A percentile compares a stretch with the other conserved stretches of the same genome.
Evolutionary conservation across 2,329 filamentous ascomycete species (phyloP).

Genomic region (Ophiosphaerella narmari): DNA sequence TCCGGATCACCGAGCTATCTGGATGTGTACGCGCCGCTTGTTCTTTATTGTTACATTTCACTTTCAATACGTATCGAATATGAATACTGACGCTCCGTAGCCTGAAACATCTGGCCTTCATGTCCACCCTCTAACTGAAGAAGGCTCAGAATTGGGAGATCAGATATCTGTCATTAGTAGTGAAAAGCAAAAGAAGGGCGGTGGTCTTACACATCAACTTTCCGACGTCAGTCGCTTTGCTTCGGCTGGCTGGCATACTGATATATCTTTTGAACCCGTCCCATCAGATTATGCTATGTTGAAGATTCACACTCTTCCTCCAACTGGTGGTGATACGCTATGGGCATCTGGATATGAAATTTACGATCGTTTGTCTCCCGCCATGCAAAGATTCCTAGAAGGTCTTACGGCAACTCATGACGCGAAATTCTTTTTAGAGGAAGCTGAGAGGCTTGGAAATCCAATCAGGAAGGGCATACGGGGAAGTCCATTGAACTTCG

Average conservation of each 20-base stretch:
- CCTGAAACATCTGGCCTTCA: conserved; percentile 34
- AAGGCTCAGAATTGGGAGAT: conserved; percentile 48
- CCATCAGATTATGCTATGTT: conserved; percentile 49
- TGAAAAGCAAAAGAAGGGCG: conserved; percentile 38
- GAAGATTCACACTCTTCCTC: conserved; percentile 38
- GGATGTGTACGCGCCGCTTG: conserved; percentile 54
- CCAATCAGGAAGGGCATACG: conserved; percentile 32
- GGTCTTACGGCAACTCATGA: conserved; percentile 53
- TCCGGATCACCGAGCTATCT: conserved; percentile 62
- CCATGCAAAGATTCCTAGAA: conserved; percentile 56
- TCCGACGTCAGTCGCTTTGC: conserved; percentile 47
- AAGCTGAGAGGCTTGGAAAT: conserved; percentile 32
- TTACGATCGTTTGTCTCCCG: conserved; percentile 56
- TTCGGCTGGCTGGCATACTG: conserved; percentile 59
- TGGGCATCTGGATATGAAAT: conserved; percentile 51
- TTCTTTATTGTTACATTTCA: no score
- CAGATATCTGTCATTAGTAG: conserved; percentile 48
- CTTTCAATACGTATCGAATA: no score
- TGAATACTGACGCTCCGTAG: conserved; percentile 13
- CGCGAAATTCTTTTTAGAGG: conserved; percentile 36
- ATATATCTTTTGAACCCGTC: conserved; percentile 49
- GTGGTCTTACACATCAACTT: conserved; percentile 49
- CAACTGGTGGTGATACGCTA: conserved; percentile 44
- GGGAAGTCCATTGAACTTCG: conserved; percentile 61
- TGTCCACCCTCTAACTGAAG: conserved; percentile 50